phyloP scores from a whole-genome alignment of 2,329 filamentous ascomycete species.

The Metarhizium robertsii region DNA sequence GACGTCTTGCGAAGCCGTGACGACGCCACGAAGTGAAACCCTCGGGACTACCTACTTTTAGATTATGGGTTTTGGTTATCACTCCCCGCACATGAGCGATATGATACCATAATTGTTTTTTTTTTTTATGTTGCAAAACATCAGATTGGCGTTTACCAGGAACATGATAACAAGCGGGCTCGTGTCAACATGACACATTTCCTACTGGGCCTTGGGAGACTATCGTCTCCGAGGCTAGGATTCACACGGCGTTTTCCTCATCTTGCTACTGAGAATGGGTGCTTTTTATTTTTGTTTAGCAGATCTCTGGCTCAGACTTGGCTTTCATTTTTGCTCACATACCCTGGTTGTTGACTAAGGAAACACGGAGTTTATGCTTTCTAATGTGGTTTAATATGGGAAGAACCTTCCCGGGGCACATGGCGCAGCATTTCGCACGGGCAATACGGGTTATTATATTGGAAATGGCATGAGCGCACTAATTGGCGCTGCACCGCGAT shows the following conservation, averaged over 20 bases:
- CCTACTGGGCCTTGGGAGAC: not conserved
- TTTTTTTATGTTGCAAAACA: conserved; percentile 2
- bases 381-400: not conserved
- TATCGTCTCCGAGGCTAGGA: not conserved
- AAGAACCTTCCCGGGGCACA: not conserved
- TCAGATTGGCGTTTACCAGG: conserved; percentile 6
- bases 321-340: conserved; percentile 6
- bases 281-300: not conserved
- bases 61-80: not conserved
- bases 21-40: conserved; percentile 12
- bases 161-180: not conserved
- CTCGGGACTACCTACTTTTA: conserved; percentile 11
- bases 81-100: not conserved
- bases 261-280: not conserved
- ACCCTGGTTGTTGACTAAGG: conserved; percentile 13
- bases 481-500: too few relatives aligned
- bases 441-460: too few relatives aligned
- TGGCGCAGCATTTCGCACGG: not conserved
- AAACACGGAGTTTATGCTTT: not conserved
- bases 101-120: not conserved
- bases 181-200: not conserved
- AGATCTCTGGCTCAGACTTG: not conserved
- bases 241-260: too few relatives aligned
- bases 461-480: too few relatives aligned
- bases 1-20: conserved; percentile 9